These are phyloP conservation scores for Capsella bursapastoris DNA, from an alignment of 345 rosid species.

Conservation along the genomic window DNA sequence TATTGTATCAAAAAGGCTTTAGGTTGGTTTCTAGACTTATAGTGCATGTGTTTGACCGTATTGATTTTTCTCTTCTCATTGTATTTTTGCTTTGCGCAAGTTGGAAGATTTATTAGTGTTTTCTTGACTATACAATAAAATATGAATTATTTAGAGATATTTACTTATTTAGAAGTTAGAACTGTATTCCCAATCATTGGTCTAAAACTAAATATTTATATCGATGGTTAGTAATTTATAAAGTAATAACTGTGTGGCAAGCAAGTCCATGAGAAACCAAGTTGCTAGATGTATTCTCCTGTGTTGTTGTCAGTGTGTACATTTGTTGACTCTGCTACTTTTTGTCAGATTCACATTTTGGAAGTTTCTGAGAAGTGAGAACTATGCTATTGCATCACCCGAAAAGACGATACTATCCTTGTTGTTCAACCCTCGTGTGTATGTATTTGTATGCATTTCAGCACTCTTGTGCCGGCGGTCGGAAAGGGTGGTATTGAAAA, in stretches of 20 bases:
- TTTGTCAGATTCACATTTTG: slow-evolving; percentile 22
- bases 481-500: slow-evolving; percentile 34
- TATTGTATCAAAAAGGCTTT: not conserved
- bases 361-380: slow-evolving; percentile 26
- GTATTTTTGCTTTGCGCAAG: not conserved
- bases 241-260: slow-evolving; percentile 13
- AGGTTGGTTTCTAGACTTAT: not conserved
- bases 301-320: slow-evolving; percentile 1
- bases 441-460: not conserved
- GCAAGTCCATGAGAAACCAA: slow-evolving; percentile 40
- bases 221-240: not conserved
- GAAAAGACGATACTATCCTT: slow-evolving; percentile 29
- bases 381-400: not conserved
- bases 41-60: slow-evolving; percentile 19
- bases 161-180: not conserved
- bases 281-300: slow-evolving; percentile 16
- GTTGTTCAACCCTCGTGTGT: slow-evolving; percentile 7
- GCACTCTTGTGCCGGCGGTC: not conserved
- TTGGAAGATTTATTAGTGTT: not conserved
- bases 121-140: not conserved
- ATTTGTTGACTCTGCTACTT: slow-evolving; percentile 36
- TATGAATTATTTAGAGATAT: not conserved
- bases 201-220: not conserved
- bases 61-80: slow-evolving; percentile 6
- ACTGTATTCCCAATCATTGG: slow-evolving; percentile 19